These are phyloP conservation scores for Graphilbum ipis-grandicollis DNA, from an alignment of 2,329 filamentous ascomycete genomes.

Conservation along the genomic window DNA sequence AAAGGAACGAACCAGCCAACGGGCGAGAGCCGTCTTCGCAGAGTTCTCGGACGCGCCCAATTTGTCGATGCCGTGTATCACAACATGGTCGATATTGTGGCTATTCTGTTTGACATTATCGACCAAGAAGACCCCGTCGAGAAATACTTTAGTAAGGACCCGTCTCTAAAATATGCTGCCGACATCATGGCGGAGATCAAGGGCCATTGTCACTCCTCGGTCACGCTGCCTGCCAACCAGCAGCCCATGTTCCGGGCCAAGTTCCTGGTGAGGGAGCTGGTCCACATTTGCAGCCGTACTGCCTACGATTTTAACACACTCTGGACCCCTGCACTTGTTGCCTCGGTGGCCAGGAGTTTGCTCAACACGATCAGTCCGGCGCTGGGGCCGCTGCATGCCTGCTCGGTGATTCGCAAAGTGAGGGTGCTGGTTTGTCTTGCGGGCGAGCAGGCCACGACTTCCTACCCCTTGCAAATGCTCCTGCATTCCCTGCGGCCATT, in stretches of 20 bases:
- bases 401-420: conserved; percentile 72
- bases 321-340: conserved; percentile 61
- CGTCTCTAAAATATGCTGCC: conserved; percentile 40
- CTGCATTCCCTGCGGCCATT: conserved; percentile 65
- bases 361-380: conserved; percentile 69
- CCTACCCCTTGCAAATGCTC: conserved; percentile 82
- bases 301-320: conserved; percentile 45
- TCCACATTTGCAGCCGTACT: conserved; percentile 59
- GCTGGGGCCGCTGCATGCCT: conserved; percentile 72
- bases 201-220: conserved; percentile 45
- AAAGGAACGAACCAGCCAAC: conserved; percentile 26
- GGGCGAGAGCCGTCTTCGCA: conserved; percentile 50
- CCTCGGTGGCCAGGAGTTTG: conserved; percentile 58
- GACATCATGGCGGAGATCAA: conserved; percentile 54
- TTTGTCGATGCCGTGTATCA: conserved; percentile 47
- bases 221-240: conserved; percentile 55
- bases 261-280: conserved; percentile 57
- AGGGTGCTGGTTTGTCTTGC: conserved; percentile 66
- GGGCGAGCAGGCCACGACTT: conserved; percentile 51
- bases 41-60: conserved; percentile 46
- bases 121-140: conserved; percentile 64
- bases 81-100: conserved; percentile 62
- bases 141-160: conserved; percentile 42
- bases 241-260: conserved; percentile 75
- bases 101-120: conserved; percentile 57